Evolutionary conservation across 257 asterid genomes (phyloP), one percentile per base, ranked within the genome.

Genomic region (Phtheirospermum japonicum): DNA sequence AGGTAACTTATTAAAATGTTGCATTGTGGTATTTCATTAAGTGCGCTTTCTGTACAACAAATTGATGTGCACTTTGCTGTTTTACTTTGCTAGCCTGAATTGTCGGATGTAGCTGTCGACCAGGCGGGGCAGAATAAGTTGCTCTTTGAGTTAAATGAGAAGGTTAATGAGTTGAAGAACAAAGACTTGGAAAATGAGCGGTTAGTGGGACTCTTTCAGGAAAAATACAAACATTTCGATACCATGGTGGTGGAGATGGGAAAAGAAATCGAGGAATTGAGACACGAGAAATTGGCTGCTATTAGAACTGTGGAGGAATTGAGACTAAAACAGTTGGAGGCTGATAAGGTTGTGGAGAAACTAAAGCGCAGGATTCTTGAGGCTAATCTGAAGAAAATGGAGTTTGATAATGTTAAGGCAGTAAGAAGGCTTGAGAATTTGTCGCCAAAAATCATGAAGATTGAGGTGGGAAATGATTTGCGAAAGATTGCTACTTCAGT

Each of bases 211-310:
- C 31, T 9, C 7, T 59, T 40, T 37, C 13, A 42, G 43, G 72
- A 59, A 2, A 72, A 59, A 43, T 5, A 43, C 8, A 52, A 14
- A 19, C 4, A 13, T 36, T 20, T 53, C 43, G 68, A 65, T 8
- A 18, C 10, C 14, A 43, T 5, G 12, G 1, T 51, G 23, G 54
- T 32, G 40, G n/a, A 57, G 7, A 32, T 74, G 71, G 54, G 37
- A 3, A 2, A 31, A 42, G 75, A 63, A 28, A 26, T 57, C 19
- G 70, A 69, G 72, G 68, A 57, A 2, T n/a, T n/a, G n/a, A n/a
- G n/a, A n/a, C 50, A 9, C 32, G n/a, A 64, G 36, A 53, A 69
- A 4, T 6, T 9, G 32, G 70, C 39, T 45, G 59, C 52, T 37
- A 9, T 4, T 9, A 50, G n/a, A n/a, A n/a, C n/a, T n/a, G n/a